A percentile compares a stretch with the other conserved stretches of the same genome.
phyloP scores from a whole-genome alignment of 2,329 filamentous ascomycete species.

The Didymella pinodella region DNA sequence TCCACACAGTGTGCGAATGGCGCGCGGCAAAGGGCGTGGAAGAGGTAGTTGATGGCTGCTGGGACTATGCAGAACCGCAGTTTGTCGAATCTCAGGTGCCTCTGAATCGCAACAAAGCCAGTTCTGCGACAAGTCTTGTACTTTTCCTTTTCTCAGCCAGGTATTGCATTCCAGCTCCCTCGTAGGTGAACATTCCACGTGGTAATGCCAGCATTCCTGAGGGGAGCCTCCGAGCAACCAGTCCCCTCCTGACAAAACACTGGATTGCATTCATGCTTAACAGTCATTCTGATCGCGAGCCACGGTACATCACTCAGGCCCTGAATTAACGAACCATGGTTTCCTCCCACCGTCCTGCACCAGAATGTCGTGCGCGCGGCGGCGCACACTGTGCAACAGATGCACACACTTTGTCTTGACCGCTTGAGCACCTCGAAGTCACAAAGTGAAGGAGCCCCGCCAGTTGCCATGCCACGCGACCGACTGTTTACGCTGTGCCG shows the following conservation, averaged over 20 bases:
- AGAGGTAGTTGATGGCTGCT: slow-evolving; percentile 19
- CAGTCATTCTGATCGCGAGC: slow-evolving; percentile 8
- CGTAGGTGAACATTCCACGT: slow-evolving; percentile 7
- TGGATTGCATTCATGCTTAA: neutral
- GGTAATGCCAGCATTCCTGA: slow-evolving; percentile 10
- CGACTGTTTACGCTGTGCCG: slow-evolving; percentile 10
- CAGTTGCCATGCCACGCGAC: slow-evolving; percentile 20
- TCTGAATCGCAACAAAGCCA: neutral
- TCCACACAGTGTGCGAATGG: slow-evolving; percentile 55
- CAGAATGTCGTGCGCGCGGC: slow-evolving; percentile 2
- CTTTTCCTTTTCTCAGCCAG: neutral
- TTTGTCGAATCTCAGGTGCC: neutral
- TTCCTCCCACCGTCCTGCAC: neutral
- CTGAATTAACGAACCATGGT: neutral
- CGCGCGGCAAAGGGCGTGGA: slow-evolving; percentile 33
- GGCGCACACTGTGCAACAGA: neutral
- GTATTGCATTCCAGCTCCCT: slow-evolving; percentile 9
- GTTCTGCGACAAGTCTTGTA: neutral
- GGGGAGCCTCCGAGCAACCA: neutral
- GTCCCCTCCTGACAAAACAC: neutral
- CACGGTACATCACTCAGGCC: slow-evolving; percentile 5
- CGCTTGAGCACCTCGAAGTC: neutral
- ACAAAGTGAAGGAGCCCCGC: slow-evolving; percentile 9
- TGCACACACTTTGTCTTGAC: neutral
- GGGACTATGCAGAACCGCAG: neutral